Base-by-base conservation (phyloP, 2,329 filamentous ascomycete genomes). In the Neocatenulostroma microsporum region DNA sequence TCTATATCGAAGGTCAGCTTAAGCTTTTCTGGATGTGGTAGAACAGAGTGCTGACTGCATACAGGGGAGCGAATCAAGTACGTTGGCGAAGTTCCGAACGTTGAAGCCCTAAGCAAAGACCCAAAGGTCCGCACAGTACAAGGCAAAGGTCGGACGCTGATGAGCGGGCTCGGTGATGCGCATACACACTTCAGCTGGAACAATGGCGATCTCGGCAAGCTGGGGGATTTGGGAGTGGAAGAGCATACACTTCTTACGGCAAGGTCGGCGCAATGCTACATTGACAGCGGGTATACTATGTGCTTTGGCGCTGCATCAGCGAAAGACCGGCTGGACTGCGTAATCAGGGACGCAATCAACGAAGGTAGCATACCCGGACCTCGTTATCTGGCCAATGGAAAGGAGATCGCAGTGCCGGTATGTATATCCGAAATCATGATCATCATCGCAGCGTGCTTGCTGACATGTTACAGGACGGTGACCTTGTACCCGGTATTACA, bases 101-200 rank as follows among this genome's bases (percentile, higher is more conserved):
- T 54, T 12, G 51, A 55, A 7, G 29, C 41, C 3, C 46, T 63
- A 1, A 34, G 42, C 9, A 44, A 47, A 17, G 51, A 64, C 21
- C 40, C 55, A 4, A 54, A 51, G 17, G 57, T 66, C 9, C 54
- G 59, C 21, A 50, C 62, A 19, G 51, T 67, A 29, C 37, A 63
- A 4, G 66, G 64, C 2, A 49, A 49, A 11, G 65, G 64, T 1
- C 53, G 67, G 14, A 72, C 68, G 2, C 45, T 72, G 18, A 71
- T 72, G 62, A 62, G 61, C n/a, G 69, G 69, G 1, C 53, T 72
- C 0, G 65, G 67, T 1, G 69, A 72, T 41, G 62, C 66, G 0
- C 69, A 73, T 47, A 64, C 66, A 0, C 67, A 71, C 43, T 58
- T 72, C 5, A 64, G 62, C 3, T 72, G 68, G 68, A 70, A 71